Evolutionary conservation across 257 asterid genomes (phyloP), one percentile per base, ranked within the genome.

Genomic region (Petrea volubilis): DNA sequence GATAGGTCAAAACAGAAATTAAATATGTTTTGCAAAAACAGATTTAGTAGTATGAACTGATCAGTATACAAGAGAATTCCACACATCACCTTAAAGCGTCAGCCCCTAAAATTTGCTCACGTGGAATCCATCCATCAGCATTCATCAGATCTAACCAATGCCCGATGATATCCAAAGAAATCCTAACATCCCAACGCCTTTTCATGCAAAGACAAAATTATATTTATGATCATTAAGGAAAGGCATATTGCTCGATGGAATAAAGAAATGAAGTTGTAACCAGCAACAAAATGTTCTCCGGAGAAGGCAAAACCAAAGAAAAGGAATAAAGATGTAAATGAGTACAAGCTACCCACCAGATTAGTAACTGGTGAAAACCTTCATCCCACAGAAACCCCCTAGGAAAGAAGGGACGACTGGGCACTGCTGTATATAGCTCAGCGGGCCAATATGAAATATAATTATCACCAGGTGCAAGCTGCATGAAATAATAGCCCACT

Each of bases 341-440:
- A 29, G 25, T 60, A 62, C 40, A 70, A 66, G 77, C 63, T 77
- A 82, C 95, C 65, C 69, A 95, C 99, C 97, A 84, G 74, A 95
- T 87, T 47, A 92, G 62, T 68, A 95, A 88, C 80, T 95, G 99
- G 82, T 95, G 99, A 82, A 95, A 95, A 71, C 99, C 99, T 79
- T 95, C 99, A 84, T 95, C 99, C 99, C 99, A 95, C 68, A 95
- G 74, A 80, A 95, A 95, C 25, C 98, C 98, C 85, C 99, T 84
- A 29, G 99, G 99, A 55, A 95, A 95, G 80, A 95, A 92, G 68
- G 99, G 96, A 15, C 99, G 93, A 77, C 99, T 92, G 67, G 99
- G 99, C 77, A 95, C 99, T 71, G 99, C 97, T 55, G 99, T 85
- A 78, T 88, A 92, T 62, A 95, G 86, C 88, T 90, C 99, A 71